These are phyloP conservation scores for Fusarium gaditjirri DNA, from an alignment of 2,329 filamentous ascomycete species.

Conservation along the genomic window DNA sequence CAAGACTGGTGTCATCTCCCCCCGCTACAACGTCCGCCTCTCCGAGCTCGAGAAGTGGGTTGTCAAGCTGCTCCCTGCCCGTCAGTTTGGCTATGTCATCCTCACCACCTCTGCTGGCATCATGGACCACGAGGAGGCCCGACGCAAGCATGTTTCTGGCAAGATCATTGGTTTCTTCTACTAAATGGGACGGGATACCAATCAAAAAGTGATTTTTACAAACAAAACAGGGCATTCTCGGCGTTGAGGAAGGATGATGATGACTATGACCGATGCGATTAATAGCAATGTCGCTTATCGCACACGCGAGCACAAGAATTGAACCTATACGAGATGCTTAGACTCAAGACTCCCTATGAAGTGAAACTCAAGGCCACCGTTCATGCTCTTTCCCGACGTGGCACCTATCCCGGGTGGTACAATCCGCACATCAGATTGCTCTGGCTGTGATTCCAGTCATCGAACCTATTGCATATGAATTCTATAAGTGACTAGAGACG, in stretches of 20 bases:
- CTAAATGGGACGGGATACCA: conserved; percentile 62
- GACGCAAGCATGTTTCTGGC: conserved; percentile 98
- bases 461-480: too few species aligned
- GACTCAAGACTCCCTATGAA: conserved; percentile 20
- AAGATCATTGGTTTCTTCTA: conserved; percentile 99
- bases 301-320: conserved; percentile 51
- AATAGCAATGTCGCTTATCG: conserved; percentile 47
- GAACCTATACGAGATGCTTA: conserved; percentile 48
- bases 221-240: conserved; percentile 48
- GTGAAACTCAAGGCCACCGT: not conserved
- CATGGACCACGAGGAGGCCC: conserved; percentile 99
- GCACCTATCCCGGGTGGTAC: not conserved
- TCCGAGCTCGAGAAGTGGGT: conserved; percentile 99
- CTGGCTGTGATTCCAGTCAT: not conserved
- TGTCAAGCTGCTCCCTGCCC: conserved; percentile 96
- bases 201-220: conserved; percentile 45
- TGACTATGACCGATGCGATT: conserved; percentile 52
- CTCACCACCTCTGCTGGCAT: conserved; percentile 99
- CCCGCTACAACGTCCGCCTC: conserved; percentile 99
- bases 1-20: conserved; percentile 99
- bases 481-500: not conserved
- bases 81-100: conserved; percentile 99
- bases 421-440: not conserved
- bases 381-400: not conserved
- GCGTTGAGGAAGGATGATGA: conserved; percentile 51